Conservation (phyloP, 371 early-diverging fungal genomes). For the Lichtheimia corymbifera region DNA sequence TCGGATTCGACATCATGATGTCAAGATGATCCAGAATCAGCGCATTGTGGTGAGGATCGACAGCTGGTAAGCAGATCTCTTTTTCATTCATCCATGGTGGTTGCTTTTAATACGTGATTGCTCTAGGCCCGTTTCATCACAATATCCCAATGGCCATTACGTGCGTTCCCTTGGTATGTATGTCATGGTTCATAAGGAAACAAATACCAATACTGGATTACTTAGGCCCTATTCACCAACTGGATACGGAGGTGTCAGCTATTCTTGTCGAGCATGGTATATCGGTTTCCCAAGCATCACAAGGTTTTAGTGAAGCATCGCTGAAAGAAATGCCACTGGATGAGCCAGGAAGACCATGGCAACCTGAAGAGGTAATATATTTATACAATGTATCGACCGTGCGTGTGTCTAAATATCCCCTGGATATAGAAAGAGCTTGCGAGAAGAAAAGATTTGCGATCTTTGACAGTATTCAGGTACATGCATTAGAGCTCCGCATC, state of each 20-base stretch:
- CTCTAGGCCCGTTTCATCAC: constrained; percentile 59
- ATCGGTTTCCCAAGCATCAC: constrained; percentile 71
- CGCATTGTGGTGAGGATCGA: constrained; percentile 92
- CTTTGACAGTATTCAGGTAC: constrained; percentile 47
- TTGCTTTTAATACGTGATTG: background rate
- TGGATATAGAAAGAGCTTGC: constrained; percentile 47
- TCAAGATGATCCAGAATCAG: constrained; percentile 63
- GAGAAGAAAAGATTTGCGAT: constrained; percentile 56
- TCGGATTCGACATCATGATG: constrained; percentile 84
- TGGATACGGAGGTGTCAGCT: constrained; percentile 76
- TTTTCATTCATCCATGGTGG: background rate
- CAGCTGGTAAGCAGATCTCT: constrained; percentile 62
- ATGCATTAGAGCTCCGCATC: background rate
- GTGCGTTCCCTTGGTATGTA: constrained; percentile 73
- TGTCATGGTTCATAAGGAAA: background rate
- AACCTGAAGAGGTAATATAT: constrained; percentile 39
- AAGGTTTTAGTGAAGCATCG: constrained; percentile 66
- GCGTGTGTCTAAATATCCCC: background rate
- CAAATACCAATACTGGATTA: constrained; percentile 23
- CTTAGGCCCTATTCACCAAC: constrained; percentile 63
- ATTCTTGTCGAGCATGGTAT: constrained; percentile 80
- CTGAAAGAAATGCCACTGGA: constrained; percentile 73
- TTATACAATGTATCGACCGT: background rate
- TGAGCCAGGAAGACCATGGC: constrained; percentile 57
- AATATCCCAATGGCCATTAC: constrained; percentile 91